phyloP scores from a whole-genome alignment of 768 basidiomycete genomes.

The Rubroboletus satanas region DNA sequence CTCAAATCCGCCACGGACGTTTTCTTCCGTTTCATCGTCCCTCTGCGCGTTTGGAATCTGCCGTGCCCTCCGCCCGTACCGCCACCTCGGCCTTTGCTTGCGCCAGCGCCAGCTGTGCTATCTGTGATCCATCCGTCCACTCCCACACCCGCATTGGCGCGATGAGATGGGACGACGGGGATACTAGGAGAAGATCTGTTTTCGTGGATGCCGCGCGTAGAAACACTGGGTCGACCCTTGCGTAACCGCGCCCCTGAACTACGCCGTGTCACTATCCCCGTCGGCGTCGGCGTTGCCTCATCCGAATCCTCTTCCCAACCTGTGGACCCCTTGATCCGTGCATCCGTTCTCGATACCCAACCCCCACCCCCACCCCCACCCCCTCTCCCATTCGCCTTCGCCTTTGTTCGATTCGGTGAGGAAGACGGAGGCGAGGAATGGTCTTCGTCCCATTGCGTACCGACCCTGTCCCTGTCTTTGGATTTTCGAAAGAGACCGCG shows the following conservation, averaged over 20 bases:
- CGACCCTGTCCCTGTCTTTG: slow-evolving; percentile 4
- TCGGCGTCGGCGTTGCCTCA: slow-evolving; percentile 2
- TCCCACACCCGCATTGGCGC: not conserved
- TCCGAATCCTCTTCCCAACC: slow-evolving; percentile 13
- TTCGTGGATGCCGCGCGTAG: not conserved
- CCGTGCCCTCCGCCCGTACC: not conserved
- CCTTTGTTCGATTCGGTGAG: not conserved
- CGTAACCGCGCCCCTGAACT: slow-evolving; percentile 6
- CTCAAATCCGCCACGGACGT: slow-evolving; percentile 25
- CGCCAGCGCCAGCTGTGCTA: not conserved
- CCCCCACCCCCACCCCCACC: not conserved
- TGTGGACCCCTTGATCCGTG: slow-evolving; percentile 6
- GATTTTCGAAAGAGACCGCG: slow-evolving; percentile 27
- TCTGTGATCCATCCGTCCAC: slow-evolving; percentile 24
- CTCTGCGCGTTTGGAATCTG: slow-evolving; percentile 1
- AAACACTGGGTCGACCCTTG: slow-evolving; percentile 13
- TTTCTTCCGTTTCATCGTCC: slow-evolving; percentile 13
- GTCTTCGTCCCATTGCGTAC: slow-evolving; percentile 11
- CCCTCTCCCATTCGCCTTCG: not conserved
- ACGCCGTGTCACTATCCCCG: not conserved
- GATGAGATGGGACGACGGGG: not conserved
- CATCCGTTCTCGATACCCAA: slow-evolving; percentile 32
- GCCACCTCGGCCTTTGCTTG: not conserved
- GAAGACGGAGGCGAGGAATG: not conserved
- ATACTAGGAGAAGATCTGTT: not conserved